Conservation (phyloP, 495 filamentous ascomycete species). For the Xylaria scruposa region DNA sequence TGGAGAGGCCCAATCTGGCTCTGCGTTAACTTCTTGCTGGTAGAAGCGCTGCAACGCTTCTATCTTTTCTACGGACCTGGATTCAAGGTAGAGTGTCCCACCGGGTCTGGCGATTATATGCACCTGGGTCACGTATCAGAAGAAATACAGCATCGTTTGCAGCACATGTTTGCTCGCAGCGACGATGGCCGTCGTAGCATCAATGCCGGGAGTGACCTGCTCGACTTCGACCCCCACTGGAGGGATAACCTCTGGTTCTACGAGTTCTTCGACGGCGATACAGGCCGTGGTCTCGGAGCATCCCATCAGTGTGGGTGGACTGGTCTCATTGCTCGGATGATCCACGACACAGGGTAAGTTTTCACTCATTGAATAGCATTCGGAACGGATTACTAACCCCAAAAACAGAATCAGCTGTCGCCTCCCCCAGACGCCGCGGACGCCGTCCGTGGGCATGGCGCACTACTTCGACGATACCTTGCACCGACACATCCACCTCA, state of each 20-base stretch:
- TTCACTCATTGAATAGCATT: neutral
- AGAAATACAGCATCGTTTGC: conserved; percentile 92
- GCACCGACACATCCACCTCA: conserved; percentile 53
- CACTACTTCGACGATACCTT: conserved; percentile 97
- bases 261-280: conserved; percentile 96
- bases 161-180: conserved; percentile 84
- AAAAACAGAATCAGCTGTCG: conserved; percentile 78
- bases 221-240: conserved; percentile 93
- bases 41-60: conserved; percentile 90
- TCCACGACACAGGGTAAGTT: conserved; percentile 90
- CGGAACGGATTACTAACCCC: conserved; percentile 31
- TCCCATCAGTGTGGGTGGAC: conserved; percentile 98
- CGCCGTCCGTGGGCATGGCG: conserved; percentile 77
- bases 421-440: conserved; percentile 89
- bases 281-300: conserved; percentile 85
- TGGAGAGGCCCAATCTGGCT: conserved; percentile 96
- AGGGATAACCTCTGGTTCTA: conserved; percentile 94
- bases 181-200: conserved; percentile 87
- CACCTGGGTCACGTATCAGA: conserved; percentile 96
- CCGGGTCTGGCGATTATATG: conserved; percentile 93
- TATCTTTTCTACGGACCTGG: conserved; percentile 93
- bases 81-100: conserved; percentile 90
- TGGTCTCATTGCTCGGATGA: conserved; percentile 94
- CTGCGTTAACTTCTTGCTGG: conserved; percentile 92
- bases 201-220: conserved; percentile 78